Base-by-base conservation (phyloP, 306 rosid species). In the Vigna nakashimae region DNA sequence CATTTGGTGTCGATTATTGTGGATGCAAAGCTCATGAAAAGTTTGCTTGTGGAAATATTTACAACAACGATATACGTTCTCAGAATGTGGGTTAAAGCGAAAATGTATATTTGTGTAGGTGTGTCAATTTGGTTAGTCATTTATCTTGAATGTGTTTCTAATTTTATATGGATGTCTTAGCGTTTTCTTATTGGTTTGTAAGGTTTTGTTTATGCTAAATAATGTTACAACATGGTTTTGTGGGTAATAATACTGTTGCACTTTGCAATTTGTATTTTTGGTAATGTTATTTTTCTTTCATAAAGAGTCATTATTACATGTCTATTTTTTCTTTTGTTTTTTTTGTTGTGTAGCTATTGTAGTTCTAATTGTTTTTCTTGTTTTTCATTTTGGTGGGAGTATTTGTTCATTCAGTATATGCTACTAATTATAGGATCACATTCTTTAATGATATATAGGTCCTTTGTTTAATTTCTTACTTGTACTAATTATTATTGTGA, bases 1-100 rank as follows among this genome's bases (percentile, higher is more conserved):
- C 9, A 9, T 63, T 63, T 67, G 67, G 70, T 51, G 83, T 79
- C 71, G 52, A 49, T 79, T 79, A 60, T 49, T 73, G 76, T 83
- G 72, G 52, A 78, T 15, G 58, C 69, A 22, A 5, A 40, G 50
- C 59, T 63, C 49, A 14, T 48, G 6, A 17, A 71, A 56, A 77
- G 69, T 65, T 55, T 14, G 70, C 12, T 38, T 67, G 58, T 7
- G 9, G 63, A 52, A 38, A 46, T 42, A 7, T 12, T 20, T 73
- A 57, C 28, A 63, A 16, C 28, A 55, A 71, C 79, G 78, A 43
- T 32, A 40, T 38, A 50, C 32, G 80, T 59, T 12, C 20, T 3
- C 43, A 59, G 65, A 58, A 58, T 17, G 20, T 40, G 70, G 77
- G 68, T 2, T 0, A 69, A 36, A 60, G 9, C 2, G n/a, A 60